Base-by-base conservation (phyloP, 208 protist species). In the Trypanosoma scelopori region DNA sequence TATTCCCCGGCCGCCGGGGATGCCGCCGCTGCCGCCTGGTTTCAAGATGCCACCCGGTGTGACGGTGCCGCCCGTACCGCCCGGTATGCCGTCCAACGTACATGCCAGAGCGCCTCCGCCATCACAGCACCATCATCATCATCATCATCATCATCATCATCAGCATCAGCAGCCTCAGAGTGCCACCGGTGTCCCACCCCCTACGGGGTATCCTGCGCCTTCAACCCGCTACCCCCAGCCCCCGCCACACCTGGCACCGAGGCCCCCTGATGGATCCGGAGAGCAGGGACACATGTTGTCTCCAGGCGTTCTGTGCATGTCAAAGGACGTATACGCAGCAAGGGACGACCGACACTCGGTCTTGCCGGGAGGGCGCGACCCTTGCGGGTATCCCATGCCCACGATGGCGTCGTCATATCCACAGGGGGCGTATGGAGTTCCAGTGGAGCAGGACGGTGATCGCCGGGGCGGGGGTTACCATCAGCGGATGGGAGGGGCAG, bases 21-120 rank as follows among this genome's bases (percentile, higher is more conserved):
- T 72, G 60, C 69, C 69, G 28, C 69, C 69, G 32, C 28, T 75
- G 30, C 69, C 69, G 9, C 69, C 69, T 6, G 79, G 77, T 9
- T 79, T 84, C 60, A 73, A 73, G 60, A 20, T 68, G 39, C 69
- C 61, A 9, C 60, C 59, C 1, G 61, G 59, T 37, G 47, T 47
- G 5, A 12, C 39, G 1, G 30, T 35, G 49, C 58, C 67, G 25
- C 59, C 52, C 3, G 55, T 53, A 30, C 67, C 50, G 20, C 58
- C 67, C 1, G 46, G 58, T 7, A 59, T 61, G 18, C 53, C 25
- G 16, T 50, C 66, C 9, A 39, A 65, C 23, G 7, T 55, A 28
- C 59, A 28, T 32, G n/a, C 20, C 3, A 32, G 48, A 3, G 59
- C 47, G 32, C 59, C 47, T 3, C 28, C 15, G 35, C 39, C 25